These are phyloP conservation scores for Cerioporus squamosus DNA, from an alignment of 1,284 basidiomycete species.

Conservation along the genomic window DNA sequence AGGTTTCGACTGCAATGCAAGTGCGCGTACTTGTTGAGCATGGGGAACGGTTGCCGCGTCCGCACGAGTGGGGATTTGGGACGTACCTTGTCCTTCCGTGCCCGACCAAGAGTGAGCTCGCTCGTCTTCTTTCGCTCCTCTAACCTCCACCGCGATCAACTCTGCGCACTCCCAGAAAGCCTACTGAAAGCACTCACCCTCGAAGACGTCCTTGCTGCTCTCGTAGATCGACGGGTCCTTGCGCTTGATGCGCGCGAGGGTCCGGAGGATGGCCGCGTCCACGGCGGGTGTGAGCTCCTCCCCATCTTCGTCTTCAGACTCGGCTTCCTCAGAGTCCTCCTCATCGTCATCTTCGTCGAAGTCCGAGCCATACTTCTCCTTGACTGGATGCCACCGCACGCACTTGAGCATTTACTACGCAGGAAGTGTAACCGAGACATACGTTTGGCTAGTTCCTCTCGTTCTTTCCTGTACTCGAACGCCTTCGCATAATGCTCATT, in stretches of 20 bases:
- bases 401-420: not conserved
- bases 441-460: slow-evolving; percentile 83
- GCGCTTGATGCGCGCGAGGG: slow-evolving; percentile 78
- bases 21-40: slow-evolving; percentile 5
- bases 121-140: slow-evolving; percentile 68
- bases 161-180: no score
- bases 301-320: slow-evolving; percentile 71
- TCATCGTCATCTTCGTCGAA: slow-evolving; percentile 46
- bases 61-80: not conserved
- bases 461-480: slow-evolving; percentile 79
- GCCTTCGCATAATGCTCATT: slow-evolving; percentile 87
- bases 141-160: slow-evolving; percentile 30
- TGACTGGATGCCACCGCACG: slow-evolving; percentile 61
- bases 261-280: slow-evolving; percentile 94
- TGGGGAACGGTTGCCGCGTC: not conserved
- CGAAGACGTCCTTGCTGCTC: slow-evolving; percentile 52
- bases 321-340: slow-evolving; percentile 68
- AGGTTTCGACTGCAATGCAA: slow-evolving; percentile 50
- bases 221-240: slow-evolving; percentile 85
- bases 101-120: slow-evolving; percentile 21
- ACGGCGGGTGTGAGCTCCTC: slow-evolving; percentile 81
- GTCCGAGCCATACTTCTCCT: slow-evolving; percentile 87
- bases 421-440: slow-evolving; percentile 33
- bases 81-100: slow-evolving; percentile 52
- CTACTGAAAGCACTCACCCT: no score